Evolutionary conservation across 1,284 basidiomycete genomes (phyloP), one percentile per base, ranked within the genome.

Genomic region (Ceratobasidium sp.): DNA sequence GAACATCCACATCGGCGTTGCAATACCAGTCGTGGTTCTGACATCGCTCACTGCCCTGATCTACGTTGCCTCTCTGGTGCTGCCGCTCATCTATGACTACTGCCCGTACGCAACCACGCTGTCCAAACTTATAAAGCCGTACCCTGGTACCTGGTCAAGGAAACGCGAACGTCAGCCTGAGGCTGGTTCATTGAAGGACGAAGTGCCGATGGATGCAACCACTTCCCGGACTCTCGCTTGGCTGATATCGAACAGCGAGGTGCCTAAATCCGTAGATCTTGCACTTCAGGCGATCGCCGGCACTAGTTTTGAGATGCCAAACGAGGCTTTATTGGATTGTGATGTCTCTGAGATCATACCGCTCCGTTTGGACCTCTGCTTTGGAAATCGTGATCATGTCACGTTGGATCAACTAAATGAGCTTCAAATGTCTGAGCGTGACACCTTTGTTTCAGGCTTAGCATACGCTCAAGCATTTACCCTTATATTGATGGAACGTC

Each of bases 211-310:
- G 64, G 64, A 67, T 45, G 36, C 7, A 11, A 50, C 51, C 19
- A 67, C 64, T 4, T 51, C 47, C 48, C 47, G 50, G 19, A 65
- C 50, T 45, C 27, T 65, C 1, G 63, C 63, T 5, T 65, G 63
- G 63, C 19, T 65, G n/a, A 11, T 65, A 14, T 2, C 24, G 14
- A 65, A 65, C 31, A 48, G 63, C 11, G 63, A 65, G 5, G 48
- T 48, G n/a, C 9, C 63, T 22, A 31, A 15, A 6, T 65, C 63
- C 1, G 31, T 65, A 11, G 31, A 53, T 29, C 14, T 33, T 36
- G 63, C 48, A 11, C 48, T 65, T 6, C 63, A 51, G 7, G 47
- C 63, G 15, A 53, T 65, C 6, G 47, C 63, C 9, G 63, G 63
- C 2, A 48, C 63, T 7, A 45, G 31, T 1, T 27, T 2, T 2